These are phyloP conservation scores for Sinapis alba DNA, from an alignment of 441 rosid species.

Conservation along the genomic window DNA sequence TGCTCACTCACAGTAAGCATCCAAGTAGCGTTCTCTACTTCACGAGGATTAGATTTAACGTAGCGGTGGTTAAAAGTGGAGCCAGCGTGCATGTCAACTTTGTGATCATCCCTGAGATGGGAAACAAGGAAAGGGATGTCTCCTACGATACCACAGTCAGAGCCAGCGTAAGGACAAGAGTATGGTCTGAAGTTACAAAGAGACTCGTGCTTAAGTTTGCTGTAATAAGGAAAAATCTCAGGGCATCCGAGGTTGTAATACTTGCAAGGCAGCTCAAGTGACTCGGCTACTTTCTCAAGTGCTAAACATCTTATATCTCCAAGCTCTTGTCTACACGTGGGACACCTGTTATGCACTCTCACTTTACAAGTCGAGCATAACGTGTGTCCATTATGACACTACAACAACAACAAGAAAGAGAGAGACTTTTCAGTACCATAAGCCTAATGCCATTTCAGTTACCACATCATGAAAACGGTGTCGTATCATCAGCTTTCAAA, in stretches of 20 bases:
- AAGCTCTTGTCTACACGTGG: conserved; percentile 77
- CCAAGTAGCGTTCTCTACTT: conserved; percentile 94
- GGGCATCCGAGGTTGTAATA: conserved; percentile 80
- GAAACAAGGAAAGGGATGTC: conserved; percentile 78
- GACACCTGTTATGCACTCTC: conserved; percentile 86
- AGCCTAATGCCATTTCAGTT: not conserved
- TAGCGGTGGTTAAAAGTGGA: conserved; percentile 89
- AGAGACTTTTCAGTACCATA: conserved; percentile 4
- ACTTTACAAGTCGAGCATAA: conserved; percentile 85
- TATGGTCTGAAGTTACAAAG: conserved; percentile 86
- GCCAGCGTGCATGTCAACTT: conserved; percentile 91
- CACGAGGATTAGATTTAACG: conserved; percentile 88
- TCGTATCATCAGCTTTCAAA: not conserved
- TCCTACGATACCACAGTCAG: conserved; percentile 73
- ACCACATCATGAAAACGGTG: not conserved
- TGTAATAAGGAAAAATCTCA: conserved; percentile 83
- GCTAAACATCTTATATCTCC: conserved; percentile 80
- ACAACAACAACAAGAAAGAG: conserved; percentile 24
- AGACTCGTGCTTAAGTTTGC: conserved; percentile 87
- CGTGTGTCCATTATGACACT: conserved; percentile 90
- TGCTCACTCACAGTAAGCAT: conserved; percentile 60
- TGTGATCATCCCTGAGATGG: conserved; percentile 86
- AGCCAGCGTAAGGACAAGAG: conserved; percentile 88
- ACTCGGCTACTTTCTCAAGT: conserved; percentile 87
- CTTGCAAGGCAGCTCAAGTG: conserved; percentile 92